Evolutionary conservation across 805 yeast species (phyloP).

Genomic region (Barnettozyma pratensis): DNA sequence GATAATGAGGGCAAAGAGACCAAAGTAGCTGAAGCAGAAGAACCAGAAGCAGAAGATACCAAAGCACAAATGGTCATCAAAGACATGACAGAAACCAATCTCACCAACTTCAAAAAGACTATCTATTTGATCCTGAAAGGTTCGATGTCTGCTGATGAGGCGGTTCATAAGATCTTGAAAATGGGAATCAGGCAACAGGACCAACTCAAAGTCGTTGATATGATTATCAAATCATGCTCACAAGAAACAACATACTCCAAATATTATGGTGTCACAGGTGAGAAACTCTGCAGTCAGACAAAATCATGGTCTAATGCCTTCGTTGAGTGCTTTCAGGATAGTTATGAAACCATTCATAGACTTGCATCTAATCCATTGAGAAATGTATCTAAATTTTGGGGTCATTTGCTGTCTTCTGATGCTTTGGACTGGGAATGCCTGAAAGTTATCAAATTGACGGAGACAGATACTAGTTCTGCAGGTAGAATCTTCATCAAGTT

Average conservation of each 20-base stretch:
- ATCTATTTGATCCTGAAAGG: slow-evolving; percentile 85
- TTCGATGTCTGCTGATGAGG: slow-evolving; percentile 87
- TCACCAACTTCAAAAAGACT: slow-evolving; percentile 62
- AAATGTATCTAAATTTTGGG: slow-evolving; percentile 81
- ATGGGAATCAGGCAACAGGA: slow-evolving; percentile 37
- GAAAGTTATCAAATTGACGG: slow-evolving; percentile 53
- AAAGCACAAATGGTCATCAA: slow-evolving; percentile 27
- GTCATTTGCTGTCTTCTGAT: slow-evolving; percentile 72
- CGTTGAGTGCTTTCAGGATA: slow-evolving; percentile 44
- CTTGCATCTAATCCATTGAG: slow-evolving; percentile 70
- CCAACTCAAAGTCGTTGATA: slow-evolving; percentile 56
- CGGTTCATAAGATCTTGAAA: slow-evolving; percentile 76
- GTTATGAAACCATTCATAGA: slow-evolving; percentile 56
- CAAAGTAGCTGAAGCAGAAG: slow-evolving; percentile 9
- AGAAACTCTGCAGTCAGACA: slow-evolving; percentile 49
- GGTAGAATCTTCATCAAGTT: slow-evolving; percentile 77
- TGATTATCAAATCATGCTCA: slow-evolving; percentile 73
- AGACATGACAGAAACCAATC: slow-evolving; percentile 66
- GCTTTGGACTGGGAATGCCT: slow-evolving; percentile 61
- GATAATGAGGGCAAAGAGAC: slow-evolving; percentile 21
- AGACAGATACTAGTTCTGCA: slow-evolving; percentile 71
- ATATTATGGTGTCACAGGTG: slow-evolving; percentile 74
- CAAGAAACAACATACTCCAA: slow-evolving; percentile 86
- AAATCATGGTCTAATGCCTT: slow-evolving; percentile 56
- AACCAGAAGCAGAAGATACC: slow-evolving; percentile 15